A percentile compares a stretch with the other conserved stretches of the same genome.
phyloP scores from a whole-genome alignment of 306 rosid genomes.

The Myrica gale region DNA sequence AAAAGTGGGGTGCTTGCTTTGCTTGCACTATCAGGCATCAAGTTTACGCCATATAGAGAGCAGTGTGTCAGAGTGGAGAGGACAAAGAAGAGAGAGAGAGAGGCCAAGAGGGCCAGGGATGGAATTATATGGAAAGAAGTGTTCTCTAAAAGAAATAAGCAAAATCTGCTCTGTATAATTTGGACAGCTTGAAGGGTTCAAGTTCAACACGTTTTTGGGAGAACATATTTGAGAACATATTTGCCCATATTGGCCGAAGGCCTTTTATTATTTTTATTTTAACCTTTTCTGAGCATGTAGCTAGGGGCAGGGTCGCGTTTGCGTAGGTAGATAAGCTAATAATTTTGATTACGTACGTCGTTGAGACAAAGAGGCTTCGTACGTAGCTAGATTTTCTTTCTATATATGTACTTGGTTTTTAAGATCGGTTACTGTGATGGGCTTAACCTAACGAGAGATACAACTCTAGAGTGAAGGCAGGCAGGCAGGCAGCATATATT shows the following conservation, averaged over 20 bases:
- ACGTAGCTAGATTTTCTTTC: not conserved
- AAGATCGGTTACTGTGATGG: not conserved
- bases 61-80: slow-evolving; percentile 62
- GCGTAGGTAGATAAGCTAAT: not conserved
- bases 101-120: not conserved
- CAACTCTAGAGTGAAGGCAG: no score
- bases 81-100: slow-evolving; percentile 28
- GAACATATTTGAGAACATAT: no score
- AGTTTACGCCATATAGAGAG: slow-evolving; percentile 59
- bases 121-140: slow-evolving; percentile 18
- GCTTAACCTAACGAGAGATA: no score
- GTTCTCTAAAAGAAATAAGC: slow-evolving; percentile 1
- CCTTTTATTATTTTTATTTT: no score
- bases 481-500: no score
- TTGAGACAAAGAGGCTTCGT: not conserved
- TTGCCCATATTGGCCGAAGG: no score
- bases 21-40: slow-evolving; percentile 76
- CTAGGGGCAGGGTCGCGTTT: not conserved
- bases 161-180: slow-evolving; percentile 11
- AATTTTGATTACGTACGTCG: not conserved
- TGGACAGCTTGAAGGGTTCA: not conserved
- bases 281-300: not conserved
- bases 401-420: not conserved
- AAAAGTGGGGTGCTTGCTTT: slow-evolving; percentile 53
- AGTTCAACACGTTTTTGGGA: not conserved